Percentiles rank a stretch among this genome's conserved stretches.
Evolutionary conservation across 176 grass and related monocot genomes (phyloP).

Genomic region (Eragrostis nindensis): DNA sequence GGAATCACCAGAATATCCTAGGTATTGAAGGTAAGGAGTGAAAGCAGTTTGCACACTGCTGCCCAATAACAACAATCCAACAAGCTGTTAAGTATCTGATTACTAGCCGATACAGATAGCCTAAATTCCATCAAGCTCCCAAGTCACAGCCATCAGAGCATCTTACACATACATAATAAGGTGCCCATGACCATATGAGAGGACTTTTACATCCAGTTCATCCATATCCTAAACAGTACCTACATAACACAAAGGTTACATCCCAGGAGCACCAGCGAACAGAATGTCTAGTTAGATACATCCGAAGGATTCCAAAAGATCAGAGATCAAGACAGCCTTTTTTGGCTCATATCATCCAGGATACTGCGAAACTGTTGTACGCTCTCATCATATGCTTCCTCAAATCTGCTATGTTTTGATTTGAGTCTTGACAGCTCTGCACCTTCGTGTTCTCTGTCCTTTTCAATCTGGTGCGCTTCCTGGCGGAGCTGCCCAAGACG

Average conservation of each 20-base stretch:
- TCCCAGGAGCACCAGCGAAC: slow-evolving; percentile 1
- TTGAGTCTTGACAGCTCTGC: slow-evolving; percentile 33
- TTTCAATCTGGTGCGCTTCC: slow-evolving; percentile 31
- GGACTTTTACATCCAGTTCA: background rate
- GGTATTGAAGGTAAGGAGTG: background rate
- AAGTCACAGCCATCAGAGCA: background rate
- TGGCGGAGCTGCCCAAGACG: slow-evolving; percentile 41
- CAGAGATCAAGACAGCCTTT: background rate
- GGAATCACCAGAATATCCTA: background rate
- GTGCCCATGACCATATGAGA: background rate
- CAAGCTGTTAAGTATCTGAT: background rate
- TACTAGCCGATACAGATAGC: background rate
- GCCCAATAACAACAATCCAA: background rate
- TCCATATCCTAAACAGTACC: background rate
- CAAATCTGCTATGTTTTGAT: background rate
- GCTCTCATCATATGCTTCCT: background rate
- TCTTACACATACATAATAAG: slow-evolving; percentile 1
- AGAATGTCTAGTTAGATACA: background rate
- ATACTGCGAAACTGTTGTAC: slow-evolving; percentile 18
- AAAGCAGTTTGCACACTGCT: background rate
- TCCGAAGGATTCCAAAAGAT: background rate
- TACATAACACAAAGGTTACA: background rate
- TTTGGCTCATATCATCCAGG: slow-evolving; percentile 27
- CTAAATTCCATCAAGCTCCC: background rate
- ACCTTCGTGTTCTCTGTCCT: slow-evolving; percentile 22